Evolutionary conservation across 1,284 basidiomycete genomes (phyloP).

Genomic region (Xerocomus nothofagi): DNA sequence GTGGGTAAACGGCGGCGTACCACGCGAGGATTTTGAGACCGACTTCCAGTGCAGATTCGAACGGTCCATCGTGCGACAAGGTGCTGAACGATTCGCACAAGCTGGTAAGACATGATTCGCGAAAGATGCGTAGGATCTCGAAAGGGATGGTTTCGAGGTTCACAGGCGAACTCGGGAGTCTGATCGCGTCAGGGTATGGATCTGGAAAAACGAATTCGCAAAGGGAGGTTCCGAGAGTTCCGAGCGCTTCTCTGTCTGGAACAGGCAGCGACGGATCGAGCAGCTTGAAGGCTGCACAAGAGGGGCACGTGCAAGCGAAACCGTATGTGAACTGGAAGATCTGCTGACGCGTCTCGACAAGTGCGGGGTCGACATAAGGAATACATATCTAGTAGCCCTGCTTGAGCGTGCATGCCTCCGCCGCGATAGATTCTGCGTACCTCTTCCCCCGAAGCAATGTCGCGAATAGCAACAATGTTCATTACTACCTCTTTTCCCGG

Average conservation of each 20-base stretch:
- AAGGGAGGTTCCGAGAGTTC: constrained; percentile 39
- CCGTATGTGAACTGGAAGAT: constrained; percentile 63
- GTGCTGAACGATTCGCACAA: constrained; percentile 64
- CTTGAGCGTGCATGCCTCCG: neutral
- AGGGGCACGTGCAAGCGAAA: constrained; percentile 61
- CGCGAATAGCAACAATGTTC: constrained; percentile 61
- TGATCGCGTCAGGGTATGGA: constrained; percentile 11
- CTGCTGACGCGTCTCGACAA: constrained; percentile 57
- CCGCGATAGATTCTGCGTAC: constrained; percentile 37
- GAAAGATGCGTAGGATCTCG: constrained; percentile 44
- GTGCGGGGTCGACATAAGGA: constrained; percentile 73
- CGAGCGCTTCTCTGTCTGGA: constrained; percentile 14
- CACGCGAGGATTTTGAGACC: constrained; percentile 61
- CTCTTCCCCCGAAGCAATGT: constrained; percentile 61
- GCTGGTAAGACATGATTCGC: constrained; percentile 57
- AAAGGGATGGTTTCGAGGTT: constrained; percentile 41
- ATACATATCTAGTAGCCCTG: constrained; percentile 54
- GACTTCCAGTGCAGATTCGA: constrained; percentile 49
- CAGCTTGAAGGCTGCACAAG: constrained; percentile 46
- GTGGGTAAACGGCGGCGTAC: constrained; percentile 67
- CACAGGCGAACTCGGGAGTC: constrained; percentile 23
- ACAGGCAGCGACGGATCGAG: constrained; percentile 32
- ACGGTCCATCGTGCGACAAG: constrained; percentile 62
- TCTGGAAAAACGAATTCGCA: constrained; percentile 40
- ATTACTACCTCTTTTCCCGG: constrained; percentile 44